Percentiles rank a stretch among this genome's conserved stretches.
Conservation (phyloP, 169 alveolate genomes). For the Babesia divergens region DNA sequence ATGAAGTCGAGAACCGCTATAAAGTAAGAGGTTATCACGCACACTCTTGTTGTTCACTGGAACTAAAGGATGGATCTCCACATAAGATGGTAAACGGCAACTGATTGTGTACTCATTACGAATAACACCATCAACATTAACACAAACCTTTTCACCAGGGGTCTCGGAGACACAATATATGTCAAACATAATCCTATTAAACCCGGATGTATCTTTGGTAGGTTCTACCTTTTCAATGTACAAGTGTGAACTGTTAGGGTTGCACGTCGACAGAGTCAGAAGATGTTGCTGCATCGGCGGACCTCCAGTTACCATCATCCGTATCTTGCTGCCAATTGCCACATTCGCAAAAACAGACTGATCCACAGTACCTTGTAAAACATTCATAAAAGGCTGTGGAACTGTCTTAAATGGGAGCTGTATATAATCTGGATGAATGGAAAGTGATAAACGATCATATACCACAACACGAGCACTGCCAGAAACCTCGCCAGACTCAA, state of each 20-base stretch:
- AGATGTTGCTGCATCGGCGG: conserved; percentile 8
- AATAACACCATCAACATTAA: conserved; percentile 3
- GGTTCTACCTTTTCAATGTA: background rate
- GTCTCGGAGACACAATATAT: conserved; percentile 28
- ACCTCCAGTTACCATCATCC: conserved; percentile 41
- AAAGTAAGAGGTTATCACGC: background rate
- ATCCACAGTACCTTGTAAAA: background rate
- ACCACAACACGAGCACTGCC: conserved; percentile 1
- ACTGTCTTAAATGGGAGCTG: conserved; percentile 8
- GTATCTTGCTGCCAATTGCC: conserved; percentile 36
- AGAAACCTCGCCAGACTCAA: background rate
- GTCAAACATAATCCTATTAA: conserved; percentile 4
- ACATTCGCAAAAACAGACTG: conserved; percentile 24
- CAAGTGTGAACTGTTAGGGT: background rate
- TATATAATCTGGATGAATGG: conserved; percentile 15
- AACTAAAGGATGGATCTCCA: conserved; percentile 34
- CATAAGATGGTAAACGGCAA: conserved; percentile 21
- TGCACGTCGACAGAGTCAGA: background rate
- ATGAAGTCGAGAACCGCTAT: conserved; percentile 1
- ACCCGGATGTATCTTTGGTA: background rate
- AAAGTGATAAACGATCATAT: conserved; percentile 15
- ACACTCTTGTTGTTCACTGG: conserved; percentile 9
- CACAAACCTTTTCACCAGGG: conserved; percentile 20
- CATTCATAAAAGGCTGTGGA: conserved; percentile 25
- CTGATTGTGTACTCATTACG: conserved; percentile 29